Conservation (phyloP, 345 rosid species). For the Noccaea caerulescens region DNA sequence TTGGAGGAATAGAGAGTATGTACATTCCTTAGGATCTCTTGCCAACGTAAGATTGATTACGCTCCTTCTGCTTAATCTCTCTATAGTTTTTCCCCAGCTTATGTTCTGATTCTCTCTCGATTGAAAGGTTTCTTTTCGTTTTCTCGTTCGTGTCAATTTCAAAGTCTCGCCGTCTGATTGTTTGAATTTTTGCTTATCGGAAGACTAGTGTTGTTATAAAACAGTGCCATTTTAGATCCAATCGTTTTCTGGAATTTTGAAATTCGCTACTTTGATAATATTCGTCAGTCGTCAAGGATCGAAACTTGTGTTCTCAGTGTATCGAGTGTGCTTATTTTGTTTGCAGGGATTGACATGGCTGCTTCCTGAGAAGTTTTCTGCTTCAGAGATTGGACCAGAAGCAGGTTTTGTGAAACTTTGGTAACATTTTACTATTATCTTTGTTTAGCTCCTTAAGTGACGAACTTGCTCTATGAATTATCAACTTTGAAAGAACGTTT, state of each 20-base stretch:
- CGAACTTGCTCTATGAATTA: background rate
- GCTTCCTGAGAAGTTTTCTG: conserved; percentile 85
- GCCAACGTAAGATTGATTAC: conserved; percentile 69
- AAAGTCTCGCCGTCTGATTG: conserved; percentile 1
- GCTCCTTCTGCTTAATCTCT: background rate
- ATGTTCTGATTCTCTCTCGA: background rate
- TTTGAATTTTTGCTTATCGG: background rate
- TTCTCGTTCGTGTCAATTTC: conserved; percentile 5
- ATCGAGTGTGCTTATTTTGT: conserved; percentile 22
- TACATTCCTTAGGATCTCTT: conserved; percentile 86
- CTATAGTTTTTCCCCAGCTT: background rate
- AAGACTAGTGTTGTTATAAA: background rate
- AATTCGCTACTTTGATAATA: no score
- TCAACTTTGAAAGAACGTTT: background rate
- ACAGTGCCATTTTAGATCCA: conserved; percentile 18
- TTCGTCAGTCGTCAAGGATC: background rate
- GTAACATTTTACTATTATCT: conserved; percentile 61
- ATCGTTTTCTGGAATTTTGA: background rate
- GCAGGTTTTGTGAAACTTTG: conserved; percentile 98
- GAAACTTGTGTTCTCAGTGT: background rate
- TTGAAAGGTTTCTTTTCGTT: background rate
- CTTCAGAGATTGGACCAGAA: conserved; percentile 96
- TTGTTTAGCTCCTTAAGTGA: background rate
- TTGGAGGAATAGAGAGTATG: conserved; percentile 80
- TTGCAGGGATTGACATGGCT: conserved; percentile 96